phyloP scores from a whole-genome alignment of 169 alveolate genomes.

The Cystoisospora suis region DNA sequence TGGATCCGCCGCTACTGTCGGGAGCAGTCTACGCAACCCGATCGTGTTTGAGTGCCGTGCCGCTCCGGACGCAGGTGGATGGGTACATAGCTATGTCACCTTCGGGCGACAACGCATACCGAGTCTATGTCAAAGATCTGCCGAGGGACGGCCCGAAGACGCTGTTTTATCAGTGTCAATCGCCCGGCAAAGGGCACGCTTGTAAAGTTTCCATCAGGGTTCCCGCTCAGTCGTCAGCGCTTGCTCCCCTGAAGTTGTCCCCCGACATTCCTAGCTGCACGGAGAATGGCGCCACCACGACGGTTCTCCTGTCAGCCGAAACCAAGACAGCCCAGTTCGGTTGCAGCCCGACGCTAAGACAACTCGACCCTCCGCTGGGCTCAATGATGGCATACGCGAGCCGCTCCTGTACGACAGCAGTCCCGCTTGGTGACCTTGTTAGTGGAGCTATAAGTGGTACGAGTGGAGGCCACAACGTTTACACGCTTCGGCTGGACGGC shows the following conservation, averaged over 20 bases:
- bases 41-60: slow-evolving; percentile 3
- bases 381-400: not conserved
- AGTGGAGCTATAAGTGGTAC: not conserved
- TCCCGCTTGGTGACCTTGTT: not conserved
- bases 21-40: not conserved
- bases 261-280: not conserved
- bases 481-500: not conserved
- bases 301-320: not conserved
- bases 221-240: no score
- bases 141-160: slow-evolving; percentile 13
- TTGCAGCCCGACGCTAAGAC: not conserved
- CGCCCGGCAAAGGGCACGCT: not conserved
- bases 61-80: slow-evolving; percentile 2
- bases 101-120: not conserved
- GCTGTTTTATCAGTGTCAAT: not conserved
- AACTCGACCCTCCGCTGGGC: not conserved
- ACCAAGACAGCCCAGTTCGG: not conserved
- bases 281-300: not conserved
- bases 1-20: not conserved
- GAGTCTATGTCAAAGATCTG: not conserved
- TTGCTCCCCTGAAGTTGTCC: no score
- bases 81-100: not conserved
- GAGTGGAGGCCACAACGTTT: not conserved
- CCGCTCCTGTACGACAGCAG: slow-evolving; percentile 1
- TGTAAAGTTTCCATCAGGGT: not conserved